These are phyloP conservation scores for Zymoseptoria ardabiliae DNA, from an alignment of 2,329 filamentous ascomycete genomes.

Conservation along the genomic window DNA sequence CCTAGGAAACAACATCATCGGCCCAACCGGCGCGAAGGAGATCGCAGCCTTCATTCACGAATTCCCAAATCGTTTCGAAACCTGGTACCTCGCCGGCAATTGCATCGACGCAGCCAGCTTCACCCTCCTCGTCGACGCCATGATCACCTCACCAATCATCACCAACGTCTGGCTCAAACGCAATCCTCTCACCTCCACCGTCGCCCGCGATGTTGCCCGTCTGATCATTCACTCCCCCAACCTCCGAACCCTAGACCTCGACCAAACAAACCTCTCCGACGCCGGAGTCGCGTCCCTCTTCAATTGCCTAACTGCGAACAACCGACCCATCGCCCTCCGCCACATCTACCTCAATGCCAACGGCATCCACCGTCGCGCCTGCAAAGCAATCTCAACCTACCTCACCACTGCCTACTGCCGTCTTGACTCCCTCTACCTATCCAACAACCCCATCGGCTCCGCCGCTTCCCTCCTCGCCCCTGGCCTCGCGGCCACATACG, in stretches of 20 bases:
- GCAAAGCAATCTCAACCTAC: slow-evolving; percentile 23
- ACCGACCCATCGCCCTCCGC: too few species aligned
- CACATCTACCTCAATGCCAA: too few species aligned
- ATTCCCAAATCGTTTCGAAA: slow-evolving; percentile 44
- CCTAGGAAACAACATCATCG: slow-evolving; percentile 50
- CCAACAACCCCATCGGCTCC: slow-evolving; percentile 30
- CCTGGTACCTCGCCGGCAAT: slow-evolving; percentile 51
- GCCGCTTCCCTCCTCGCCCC: slow-evolving; percentile 17
- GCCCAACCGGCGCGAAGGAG: slow-evolving; percentile 40
- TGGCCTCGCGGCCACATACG: slow-evolving; percentile 20
- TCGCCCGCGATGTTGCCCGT: slow-evolving; percentile 32
- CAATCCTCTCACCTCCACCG: slow-evolving; percentile 42
- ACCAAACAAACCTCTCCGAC: too few species aligned
- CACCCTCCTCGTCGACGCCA: slow-evolving; percentile 38
- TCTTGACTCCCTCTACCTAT: slow-evolving; percentile 27
- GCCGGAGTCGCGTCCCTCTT: too few species aligned
- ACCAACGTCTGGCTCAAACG: slow-evolving; percentile 50
- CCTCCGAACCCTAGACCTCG: too few species aligned
- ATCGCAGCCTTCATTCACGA: slow-evolving; percentile 42
- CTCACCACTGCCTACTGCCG: slow-evolving; percentile 23
- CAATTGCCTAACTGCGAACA: too few species aligned
- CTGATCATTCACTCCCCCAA: too few species aligned
- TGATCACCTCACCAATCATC: slow-evolving; percentile 38
- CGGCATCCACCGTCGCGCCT: slow-evolving; percentile 5
- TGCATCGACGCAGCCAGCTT: slow-evolving; percentile 43